Evolutionary conservation across 2,329 filamentous ascomycete genomes (phyloP).

Genomic region (Raffaelea albimanens): DNA sequence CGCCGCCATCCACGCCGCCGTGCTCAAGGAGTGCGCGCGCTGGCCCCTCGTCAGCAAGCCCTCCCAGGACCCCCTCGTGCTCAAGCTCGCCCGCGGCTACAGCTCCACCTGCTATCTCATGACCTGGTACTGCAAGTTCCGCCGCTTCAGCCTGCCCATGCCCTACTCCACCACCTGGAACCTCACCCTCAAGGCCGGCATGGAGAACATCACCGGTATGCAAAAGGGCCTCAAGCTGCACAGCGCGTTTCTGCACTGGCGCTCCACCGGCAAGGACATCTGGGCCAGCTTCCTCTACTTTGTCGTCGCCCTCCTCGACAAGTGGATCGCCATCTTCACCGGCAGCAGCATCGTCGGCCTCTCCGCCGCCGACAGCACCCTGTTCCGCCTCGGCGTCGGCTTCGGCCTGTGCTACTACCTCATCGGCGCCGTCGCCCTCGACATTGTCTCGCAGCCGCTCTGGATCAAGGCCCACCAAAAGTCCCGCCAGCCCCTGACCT

Average conservation of each 20-base stretch:
- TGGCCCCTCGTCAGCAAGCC: constrained; percentile 18
- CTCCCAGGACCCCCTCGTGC: constrained; percentile 34
- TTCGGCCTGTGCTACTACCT: constrained; percentile 50
- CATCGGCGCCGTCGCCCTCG: constrained; percentile 45
- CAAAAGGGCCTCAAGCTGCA: constrained; percentile 21
- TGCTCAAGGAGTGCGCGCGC: constrained; percentile 21
- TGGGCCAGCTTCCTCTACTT: constrained; percentile 36
- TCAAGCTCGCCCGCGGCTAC: constrained; percentile 38
- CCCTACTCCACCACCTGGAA: constrained; percentile 23
- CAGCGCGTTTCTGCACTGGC: constrained; percentile 22
- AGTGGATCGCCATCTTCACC: constrained; percentile 19
- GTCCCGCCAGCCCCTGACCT: constrained; percentile 28
- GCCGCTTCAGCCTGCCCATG: constrained; percentile 22
- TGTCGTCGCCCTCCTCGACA: constrained; percentile 22
- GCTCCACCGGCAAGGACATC: constrained; percentile 24
- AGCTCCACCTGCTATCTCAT: constrained; percentile 24
- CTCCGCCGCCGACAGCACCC: constrained; percentile 15
- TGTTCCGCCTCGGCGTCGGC: constrained; percentile 38
- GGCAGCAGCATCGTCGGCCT: constrained; percentile 11
- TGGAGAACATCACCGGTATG: constrained; percentile 20
- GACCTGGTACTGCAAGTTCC: constrained; percentile 27
- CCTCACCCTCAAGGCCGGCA: constrained; percentile 19
- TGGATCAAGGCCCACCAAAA: constrained; percentile 32
- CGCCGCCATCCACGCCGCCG: constrained; percentile 19
- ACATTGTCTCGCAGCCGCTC: constrained; percentile 42